These are phyloP conservation scores for Aspergillus chevalieri DNA, from an alignment of 2,329 filamentous ascomycete species.

Conservation along the genomic window DNA sequence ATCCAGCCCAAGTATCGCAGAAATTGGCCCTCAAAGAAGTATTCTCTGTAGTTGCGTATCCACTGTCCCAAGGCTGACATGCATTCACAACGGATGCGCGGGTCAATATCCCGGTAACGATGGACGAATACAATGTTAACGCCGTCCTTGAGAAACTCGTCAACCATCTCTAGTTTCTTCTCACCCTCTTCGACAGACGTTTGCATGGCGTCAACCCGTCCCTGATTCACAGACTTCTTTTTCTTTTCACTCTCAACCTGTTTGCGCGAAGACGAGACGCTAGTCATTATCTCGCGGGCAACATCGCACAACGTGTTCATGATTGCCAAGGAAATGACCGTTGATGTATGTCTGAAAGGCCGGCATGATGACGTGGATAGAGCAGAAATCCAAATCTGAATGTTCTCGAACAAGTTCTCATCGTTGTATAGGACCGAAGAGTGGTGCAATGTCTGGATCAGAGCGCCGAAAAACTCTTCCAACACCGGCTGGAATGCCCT, in stretches of 20 bases:
- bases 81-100: slow-evolving; percentile 81
- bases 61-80: slow-evolving; percentile 79
- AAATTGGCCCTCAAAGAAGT: slow-evolving; percentile 86
- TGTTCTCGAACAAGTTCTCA: slow-evolving; percentile 71
- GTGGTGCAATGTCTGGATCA: slow-evolving; percentile 73
- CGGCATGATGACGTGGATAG: slow-evolving; percentile 85
- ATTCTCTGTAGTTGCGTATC: slow-evolving; percentile 77
- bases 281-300: slow-evolving; percentile 63
- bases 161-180: slow-evolving; percentile 62
- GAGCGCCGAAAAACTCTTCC: slow-evolving; percentile 68
- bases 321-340: slow-evolving; percentile 73
- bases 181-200: slow-evolving; percentile 65
- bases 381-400: slow-evolving; percentile 80
- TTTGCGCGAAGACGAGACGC: slow-evolving; percentile 68
- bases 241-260: slow-evolving; percentile 74
- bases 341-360: slow-evolving; percentile 90
- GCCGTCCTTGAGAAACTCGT: slow-evolving; percentile 70
- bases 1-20: slow-evolving; percentile 94
- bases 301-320: slow-evolving; percentile 70
- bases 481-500: slow-evolving; percentile 72
- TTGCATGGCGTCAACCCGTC: slow-evolving; percentile 67
- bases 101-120: slow-evolving; percentile 88
- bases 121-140: slow-evolving; percentile 94
- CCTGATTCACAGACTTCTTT: slow-evolving; percentile 67
- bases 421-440: slow-evolving; percentile 77